Conservation (phyloP, 352 stramenopile species). For the Elongisporangium prolatum region DNA sequence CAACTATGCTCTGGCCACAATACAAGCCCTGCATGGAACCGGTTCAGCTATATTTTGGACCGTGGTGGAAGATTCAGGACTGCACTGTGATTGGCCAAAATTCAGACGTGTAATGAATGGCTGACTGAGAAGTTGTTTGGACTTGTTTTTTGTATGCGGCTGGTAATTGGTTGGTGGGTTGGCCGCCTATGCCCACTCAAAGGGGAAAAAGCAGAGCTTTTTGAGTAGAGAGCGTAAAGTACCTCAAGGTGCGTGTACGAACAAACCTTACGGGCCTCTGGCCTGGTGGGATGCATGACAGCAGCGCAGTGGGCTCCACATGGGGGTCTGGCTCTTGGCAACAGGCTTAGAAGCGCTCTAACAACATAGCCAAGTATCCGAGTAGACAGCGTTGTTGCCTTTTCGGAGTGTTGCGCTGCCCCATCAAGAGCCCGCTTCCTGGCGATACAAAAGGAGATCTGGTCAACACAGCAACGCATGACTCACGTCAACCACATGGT, state of each 20-base stretch:
- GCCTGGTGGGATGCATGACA: not conserved
- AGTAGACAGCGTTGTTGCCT: not conserved
- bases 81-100: not conserved
- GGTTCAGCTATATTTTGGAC: not conserved
- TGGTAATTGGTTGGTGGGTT: conserved; percentile 11
- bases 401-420: not conserved
- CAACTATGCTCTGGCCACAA: not conserved
- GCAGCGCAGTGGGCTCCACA: not conserved
- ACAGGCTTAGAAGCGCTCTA: not conserved
- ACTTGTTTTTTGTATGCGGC: conserved; percentile 11
- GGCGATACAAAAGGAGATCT: not conserved
- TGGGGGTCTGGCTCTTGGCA: not conserved
- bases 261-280: not conserved
- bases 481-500: not conserved
- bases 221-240: not conserved
- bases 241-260: not conserved
- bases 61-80: not conserved
- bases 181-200: conserved; percentile 2
- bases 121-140: not conserved
- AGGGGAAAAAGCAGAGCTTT: not conserved
- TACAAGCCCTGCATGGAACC: not conserved
- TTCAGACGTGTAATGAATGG: not conserved
- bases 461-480: not conserved
- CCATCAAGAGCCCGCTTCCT: not conserved
- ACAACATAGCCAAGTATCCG: not conserved